Conservation (phyloP, 2,329 filamentous ascomycete genomes). For the Xylaria sp. region DNA sequence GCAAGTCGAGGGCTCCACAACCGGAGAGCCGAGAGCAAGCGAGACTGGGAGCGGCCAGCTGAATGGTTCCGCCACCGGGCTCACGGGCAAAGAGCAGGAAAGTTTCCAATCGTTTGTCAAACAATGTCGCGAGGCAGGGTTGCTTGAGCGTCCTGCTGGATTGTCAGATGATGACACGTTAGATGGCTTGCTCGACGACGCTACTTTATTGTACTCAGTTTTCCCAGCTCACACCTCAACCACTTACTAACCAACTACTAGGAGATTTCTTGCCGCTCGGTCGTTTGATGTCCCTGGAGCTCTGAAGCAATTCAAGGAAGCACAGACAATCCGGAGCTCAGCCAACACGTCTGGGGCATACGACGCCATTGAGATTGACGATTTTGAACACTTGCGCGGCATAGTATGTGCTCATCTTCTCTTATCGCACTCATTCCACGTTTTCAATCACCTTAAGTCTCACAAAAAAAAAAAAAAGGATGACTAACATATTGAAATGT, state of each 20-base stretch:
- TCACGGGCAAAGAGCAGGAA: slow-evolving; percentile 7
- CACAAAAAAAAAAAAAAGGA: too few species aligned
- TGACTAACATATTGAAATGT: not conserved
- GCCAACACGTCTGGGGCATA: slow-evolving; percentile 11
- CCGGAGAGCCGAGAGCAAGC: not conserved
- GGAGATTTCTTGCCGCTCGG: slow-evolving; percentile 19
- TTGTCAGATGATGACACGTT: slow-evolving; percentile 16
- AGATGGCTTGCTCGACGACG: slow-evolving; percentile 20
- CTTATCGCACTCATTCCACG: not conserved
- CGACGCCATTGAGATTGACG: slow-evolving; percentile 19
- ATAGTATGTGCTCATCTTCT: slow-evolving; percentile 9
- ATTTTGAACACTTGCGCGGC: slow-evolving; percentile 17
- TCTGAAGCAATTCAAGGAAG: slow-evolving; percentile 20
- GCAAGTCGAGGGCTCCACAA: not conserved
- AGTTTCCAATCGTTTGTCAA: slow-evolving; percentile 12
- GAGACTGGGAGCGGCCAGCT: slow-evolving; percentile 14
- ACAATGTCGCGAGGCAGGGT: slow-evolving; percentile 17
- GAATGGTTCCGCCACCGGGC: not conserved
- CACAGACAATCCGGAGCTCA: slow-evolving; percentile 17
- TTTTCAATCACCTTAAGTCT: not conserved
- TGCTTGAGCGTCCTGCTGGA: slow-evolving; percentile 16
- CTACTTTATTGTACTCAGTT: slow-evolving; percentile 13
- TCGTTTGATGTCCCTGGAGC: slow-evolving; percentile 15
- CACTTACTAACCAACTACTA: not conserved
- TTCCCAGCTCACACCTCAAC: not conserved